Base-by-base conservation (phyloP, 2,329 filamentous ascomycete species). In the Diplodia seriata region DNA sequence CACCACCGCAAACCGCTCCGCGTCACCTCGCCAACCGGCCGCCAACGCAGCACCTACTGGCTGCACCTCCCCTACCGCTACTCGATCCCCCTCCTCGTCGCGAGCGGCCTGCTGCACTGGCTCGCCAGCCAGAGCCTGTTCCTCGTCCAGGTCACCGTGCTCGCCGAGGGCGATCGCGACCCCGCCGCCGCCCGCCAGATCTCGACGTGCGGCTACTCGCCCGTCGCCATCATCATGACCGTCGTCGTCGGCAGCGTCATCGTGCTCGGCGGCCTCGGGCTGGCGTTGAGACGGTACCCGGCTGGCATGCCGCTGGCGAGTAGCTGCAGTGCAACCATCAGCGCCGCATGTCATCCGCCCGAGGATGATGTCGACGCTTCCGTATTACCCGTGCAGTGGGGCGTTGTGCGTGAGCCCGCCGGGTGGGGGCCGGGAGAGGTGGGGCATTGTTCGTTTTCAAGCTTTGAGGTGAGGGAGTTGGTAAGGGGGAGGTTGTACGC, bases 71-170 rank as follows among this genome's bases (percentile, higher is more conserved):
- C 81, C 0, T 81, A 75, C 69, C 73, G 74, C 18, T 80, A 79
- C 51, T 74, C 75, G 0, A 50, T 81, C 1, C 81, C 81, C 0
- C 70, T 83, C 2, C 72, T 78, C 18, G 50, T 73, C 0, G 1
- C 74, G 0, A 80, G 77, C 0, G 73, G 72, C 0, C 12, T 78
- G 0, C 69, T 83, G 12, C 82, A 83, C 66, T 84, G 80, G 81
- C 74, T 83, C 1, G 73, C 80, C 4, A 82, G 81, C 0, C 79
- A 83, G 59, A 76, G 74, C 29, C 63, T 84, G 12, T 84, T 83
- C 71, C 69, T 83, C 8, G 77, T 79, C 1, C 71, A 72, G 2
- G 72, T 82, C 15, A 68, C 55, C 2, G 23, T 64, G 12, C 6
- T 57, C 23, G 50, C 38, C 11, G 53, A 11, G 4, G 51, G 31